phyloP scores from a whole-genome alignment of 228 moss, liverwort and hornwort genomes.

The Sphagnum fallax region DNA sequence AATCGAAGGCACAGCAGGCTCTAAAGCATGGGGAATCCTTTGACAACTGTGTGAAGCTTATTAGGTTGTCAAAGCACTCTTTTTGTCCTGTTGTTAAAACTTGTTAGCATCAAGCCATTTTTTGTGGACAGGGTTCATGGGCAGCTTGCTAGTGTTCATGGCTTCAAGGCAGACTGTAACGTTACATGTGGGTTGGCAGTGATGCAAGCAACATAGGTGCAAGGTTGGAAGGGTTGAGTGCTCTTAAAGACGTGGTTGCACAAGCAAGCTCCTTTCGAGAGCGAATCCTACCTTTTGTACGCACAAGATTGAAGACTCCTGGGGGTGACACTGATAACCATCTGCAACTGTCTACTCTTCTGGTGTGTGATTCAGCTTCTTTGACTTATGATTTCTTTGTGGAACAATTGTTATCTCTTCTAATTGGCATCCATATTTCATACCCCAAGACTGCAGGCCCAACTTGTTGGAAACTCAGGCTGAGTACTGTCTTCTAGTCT shows the following conservation, averaged over 20 bases:
- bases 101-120: background rate
- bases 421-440: too few species aligned
- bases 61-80: slow-evolving; percentile 29
- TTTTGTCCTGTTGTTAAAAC: background rate
- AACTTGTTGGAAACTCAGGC: too few species aligned
- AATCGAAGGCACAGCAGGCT: slow-evolving; percentile 42
- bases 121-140: background rate
- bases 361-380: slow-evolving; percentile 24
- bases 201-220: slow-evolving; percentile 52
- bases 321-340: slow-evolving; percentile 3
- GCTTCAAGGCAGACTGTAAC: background rate
- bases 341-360: slow-evolving; percentile 44
- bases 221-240: slow-evolving; percentile 38
- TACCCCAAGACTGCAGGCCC: too few species aligned
- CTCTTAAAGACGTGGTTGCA: slow-evolving; percentile 34
- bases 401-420: too few species aligned
- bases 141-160: too few species aligned
- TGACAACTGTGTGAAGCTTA: slow-evolving; percentile 45
- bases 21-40: slow-evolving; percentile 49
- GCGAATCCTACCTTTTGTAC: slow-evolving; percentile 40
- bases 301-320: slow-evolving; percentile 12
- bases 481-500: too few species aligned
- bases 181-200: slow-evolving; percentile 27
- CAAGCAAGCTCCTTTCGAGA: slow-evolving; percentile 59
- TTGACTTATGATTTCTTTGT: too few species aligned